A percentile compares a stretch with the other conserved stretches of the same genome.
These are phyloP conservation scores for Teratosphaeria zuluensis DNA, from an alignment of 2,329 filamentous ascomycete genomes.

Conservation along the genomic window DNA sequence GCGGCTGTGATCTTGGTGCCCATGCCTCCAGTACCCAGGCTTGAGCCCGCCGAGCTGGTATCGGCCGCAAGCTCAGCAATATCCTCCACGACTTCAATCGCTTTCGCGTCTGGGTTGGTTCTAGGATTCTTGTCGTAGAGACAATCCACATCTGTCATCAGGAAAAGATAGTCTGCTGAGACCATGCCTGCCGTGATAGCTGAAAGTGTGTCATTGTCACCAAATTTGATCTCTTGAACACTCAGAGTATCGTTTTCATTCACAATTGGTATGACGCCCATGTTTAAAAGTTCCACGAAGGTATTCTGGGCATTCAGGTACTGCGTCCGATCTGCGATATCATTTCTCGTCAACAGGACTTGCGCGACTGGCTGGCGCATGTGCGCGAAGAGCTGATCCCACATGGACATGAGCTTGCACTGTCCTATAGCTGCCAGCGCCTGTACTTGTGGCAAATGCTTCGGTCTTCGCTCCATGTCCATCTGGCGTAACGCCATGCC, in stretches of 20 bases:
- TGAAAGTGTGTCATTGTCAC: slow-evolving; percentile 94
- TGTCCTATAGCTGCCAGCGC: slow-evolving; percentile 93
- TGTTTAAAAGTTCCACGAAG: slow-evolving; percentile 76
- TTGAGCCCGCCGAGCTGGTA: slow-evolving; percentile 80
- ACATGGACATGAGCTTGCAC: slow-evolving; percentile 86
- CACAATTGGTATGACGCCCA: slow-evolving; percentile 96
- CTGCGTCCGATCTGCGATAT: slow-evolving; percentile 91
- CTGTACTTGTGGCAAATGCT: slow-evolving; percentile 82
- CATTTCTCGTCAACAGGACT: slow-evolving; percentile 85
- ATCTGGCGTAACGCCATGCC: slow-evolving; percentile 86
- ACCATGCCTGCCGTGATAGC: slow-evolving; percentile 97
- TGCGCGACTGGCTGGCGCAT: slow-evolving; percentile 86
- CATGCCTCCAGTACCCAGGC: slow-evolving; percentile 92
- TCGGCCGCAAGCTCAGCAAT: slow-evolving; percentile 76
- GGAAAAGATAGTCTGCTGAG: slow-evolving; percentile 87
- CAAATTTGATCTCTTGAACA: slow-evolving; percentile 98
- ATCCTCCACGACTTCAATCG: slow-evolving; percentile 88
- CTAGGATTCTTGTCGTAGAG: slow-evolving; percentile 94
- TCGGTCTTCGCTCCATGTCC: slow-evolving; percentile 78
- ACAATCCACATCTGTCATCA: slow-evolving; percentile 98
- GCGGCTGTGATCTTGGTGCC: slow-evolving; percentile 94
- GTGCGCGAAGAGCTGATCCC: slow-evolving; percentile 86
- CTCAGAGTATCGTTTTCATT: slow-evolving; percentile 98
- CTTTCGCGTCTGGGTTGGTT: slow-evolving; percentile 69
- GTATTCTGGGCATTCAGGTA: slow-evolving; percentile 97